A percentile compares a stretch with the other conserved stretches of the same genome.
Evolutionary conservation across 2,329 filamentous ascomycete genomes (phyloP).

Genomic region (Teratosphaeria viscida): DNA sequence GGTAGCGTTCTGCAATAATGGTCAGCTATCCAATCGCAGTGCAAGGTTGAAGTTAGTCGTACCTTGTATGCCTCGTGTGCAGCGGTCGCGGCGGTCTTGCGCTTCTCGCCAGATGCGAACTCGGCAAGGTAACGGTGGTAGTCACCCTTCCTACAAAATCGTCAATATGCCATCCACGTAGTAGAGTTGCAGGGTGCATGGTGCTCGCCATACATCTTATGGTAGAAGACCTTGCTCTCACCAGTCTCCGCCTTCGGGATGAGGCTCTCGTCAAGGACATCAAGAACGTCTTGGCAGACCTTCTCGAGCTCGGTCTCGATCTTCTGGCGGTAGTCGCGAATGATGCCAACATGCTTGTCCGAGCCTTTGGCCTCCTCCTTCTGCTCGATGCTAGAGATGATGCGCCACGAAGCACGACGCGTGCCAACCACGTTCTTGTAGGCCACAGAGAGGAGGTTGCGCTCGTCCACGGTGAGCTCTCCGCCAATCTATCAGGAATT

Average conservation of each 20-base stretch:
- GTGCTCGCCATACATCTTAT: constrained; percentile 80
- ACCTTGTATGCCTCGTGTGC: constrained; percentile 98
- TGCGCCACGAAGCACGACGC: constrained; percentile 96
- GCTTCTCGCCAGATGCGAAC: constrained; percentile 87
- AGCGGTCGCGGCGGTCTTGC: constrained; percentile 75
- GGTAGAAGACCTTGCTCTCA: constrained; percentile 99
- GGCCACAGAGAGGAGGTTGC: constrained; percentile 92
- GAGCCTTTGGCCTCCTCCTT: constrained; percentile 99
- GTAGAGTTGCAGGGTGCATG: too few species aligned
- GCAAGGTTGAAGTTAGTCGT: constrained; percentile 24
- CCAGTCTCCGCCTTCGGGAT: constrained; percentile 93
- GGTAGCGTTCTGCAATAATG: constrained; percentile 67
- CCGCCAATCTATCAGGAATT: constrained; percentile 45
- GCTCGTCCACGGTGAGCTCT: constrained; percentile 59
- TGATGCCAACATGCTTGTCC: constrained; percentile 86
- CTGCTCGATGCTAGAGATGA: constrained; percentile 99
- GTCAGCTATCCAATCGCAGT: not conserved
- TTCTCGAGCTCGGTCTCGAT: constrained; percentile 95
- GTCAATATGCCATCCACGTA: constrained; percentile 1
- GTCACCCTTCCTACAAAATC: constrained; percentile 73
- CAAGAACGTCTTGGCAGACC: constrained; percentile 95
- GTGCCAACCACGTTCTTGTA: constrained; percentile 99
- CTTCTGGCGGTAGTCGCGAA: constrained; percentile 96
- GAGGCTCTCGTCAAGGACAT: constrained; percentile 83
- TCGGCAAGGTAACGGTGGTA: constrained; percentile 94